A percentile compares a stretch with the other conserved stretches of the same genome.
Conservation (phyloP, 345 rosid species). For the Syzygium aqueum region DNA sequence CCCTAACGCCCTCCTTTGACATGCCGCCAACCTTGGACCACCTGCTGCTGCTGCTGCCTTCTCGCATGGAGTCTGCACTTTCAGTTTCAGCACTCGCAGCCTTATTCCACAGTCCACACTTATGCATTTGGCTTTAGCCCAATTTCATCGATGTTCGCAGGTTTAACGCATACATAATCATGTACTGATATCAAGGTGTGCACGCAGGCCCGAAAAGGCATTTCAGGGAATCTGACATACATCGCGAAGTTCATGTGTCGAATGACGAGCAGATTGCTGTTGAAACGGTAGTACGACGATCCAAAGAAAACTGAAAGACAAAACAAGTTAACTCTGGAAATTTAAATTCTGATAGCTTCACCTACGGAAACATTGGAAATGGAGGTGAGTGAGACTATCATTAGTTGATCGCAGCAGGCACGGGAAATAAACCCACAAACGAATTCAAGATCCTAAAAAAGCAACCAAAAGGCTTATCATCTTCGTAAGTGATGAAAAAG, state of each 20-base stretch:
- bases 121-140: neutral
- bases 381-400: neutral
- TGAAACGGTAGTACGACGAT: neutral
- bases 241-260: neutral
- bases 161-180: neutral
- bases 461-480: neutral
- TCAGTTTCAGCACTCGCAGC: neutral
- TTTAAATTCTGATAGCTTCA: neutral
- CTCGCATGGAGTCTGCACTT: neutral
- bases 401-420: neutral
- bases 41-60: neutral
- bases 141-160: neutral
- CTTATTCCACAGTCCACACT: neutral
- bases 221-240: neutral
- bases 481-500: neutral
- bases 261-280: neutral
- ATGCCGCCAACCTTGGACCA: too few relatives aligned
- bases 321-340: neutral
- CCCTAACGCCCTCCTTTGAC: too few relatives aligned
- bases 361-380: neutral
- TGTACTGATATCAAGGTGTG: neutral
- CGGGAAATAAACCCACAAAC: neutral
- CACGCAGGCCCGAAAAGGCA: neutral
- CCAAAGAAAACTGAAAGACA: neutral
- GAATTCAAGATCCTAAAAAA: neutral